phyloP scores from a whole-genome alignment of 306 rosid genomes.

The Casuarina cunninghamiana region DNA sequence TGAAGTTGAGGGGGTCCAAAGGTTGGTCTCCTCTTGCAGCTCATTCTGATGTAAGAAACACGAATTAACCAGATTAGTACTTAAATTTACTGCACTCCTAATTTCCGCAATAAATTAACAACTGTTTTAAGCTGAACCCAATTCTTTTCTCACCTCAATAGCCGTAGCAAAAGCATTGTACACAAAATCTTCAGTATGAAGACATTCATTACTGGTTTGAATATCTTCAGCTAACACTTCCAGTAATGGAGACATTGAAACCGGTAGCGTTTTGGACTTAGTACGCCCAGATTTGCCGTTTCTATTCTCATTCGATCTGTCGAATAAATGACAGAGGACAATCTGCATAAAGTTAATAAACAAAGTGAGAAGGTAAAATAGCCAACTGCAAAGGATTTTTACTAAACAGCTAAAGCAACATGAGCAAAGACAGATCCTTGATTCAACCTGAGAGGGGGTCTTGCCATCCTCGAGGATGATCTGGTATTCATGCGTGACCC shows the following conservation, averaged over 20 bases:
- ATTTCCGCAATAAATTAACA: no score
- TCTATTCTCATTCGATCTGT: constrained; percentile 24
- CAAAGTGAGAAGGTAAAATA: background rate
- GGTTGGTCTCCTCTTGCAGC: constrained; percentile 10
- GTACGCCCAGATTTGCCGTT: background rate
- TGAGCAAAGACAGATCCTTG: background rate
- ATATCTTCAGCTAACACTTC: background rate
- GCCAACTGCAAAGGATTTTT: no score
- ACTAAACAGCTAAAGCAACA: no score
- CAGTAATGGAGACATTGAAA: background rate
- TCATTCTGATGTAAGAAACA: constrained; percentile 36
- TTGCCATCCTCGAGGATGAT: constrained; percentile 83
- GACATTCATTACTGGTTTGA: background rate
- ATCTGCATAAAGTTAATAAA: constrained; percentile 51
- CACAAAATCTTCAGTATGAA: background rate
- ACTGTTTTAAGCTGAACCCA: no score
- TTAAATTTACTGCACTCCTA: background rate
- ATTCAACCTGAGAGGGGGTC: constrained; percentile 80
- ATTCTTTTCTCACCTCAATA: background rate
- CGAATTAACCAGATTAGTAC: background rate
- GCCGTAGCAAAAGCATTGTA: background rate
- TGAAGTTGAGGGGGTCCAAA: background rate
- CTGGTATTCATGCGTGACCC: constrained; percentile 96
- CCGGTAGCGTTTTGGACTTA: background rate
- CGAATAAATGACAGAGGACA: constrained; percentile 79